Evolutionary conservation across 371 early-diverging fungal genomes (phyloP).

Genomic region (Fennellomyces sp.): DNA sequence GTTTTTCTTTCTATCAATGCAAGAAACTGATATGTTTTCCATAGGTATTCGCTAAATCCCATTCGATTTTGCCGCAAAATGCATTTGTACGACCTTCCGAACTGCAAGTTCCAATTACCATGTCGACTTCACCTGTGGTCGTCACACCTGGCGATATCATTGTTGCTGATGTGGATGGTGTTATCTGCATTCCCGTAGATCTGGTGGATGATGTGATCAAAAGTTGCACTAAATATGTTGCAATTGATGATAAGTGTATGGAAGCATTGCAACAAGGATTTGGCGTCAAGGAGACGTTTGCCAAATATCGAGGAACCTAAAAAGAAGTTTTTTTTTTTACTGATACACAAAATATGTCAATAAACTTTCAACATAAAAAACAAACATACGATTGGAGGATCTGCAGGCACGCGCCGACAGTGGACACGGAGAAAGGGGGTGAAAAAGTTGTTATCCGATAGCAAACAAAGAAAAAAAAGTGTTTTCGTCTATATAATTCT

Average conservation of each 20-base stretch:
- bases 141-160: constrained; percentile 75
- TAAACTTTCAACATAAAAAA: too few relatives aligned
- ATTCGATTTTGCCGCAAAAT: constrained; percentile 72
- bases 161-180: constrained; percentile 82
- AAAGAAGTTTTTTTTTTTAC: neutral
- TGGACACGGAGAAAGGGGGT: neutral
- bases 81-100: constrained; percentile 66
- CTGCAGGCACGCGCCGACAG: neutral
- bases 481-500: too few relatives aligned
- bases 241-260: constrained; percentile 74
- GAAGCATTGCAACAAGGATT: constrained; percentile 63
- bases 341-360: neutral
- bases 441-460: neutral
- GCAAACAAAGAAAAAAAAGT: neutral
- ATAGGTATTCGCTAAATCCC: constrained; percentile 67
- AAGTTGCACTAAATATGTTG: constrained; percentile 55
- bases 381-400: neutral
- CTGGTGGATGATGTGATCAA: constrained; percentile 57
- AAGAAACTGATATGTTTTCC: neutral
- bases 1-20: constrained; percentile 4
- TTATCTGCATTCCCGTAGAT: constrained; percentile 67
- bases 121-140: constrained; percentile 56
- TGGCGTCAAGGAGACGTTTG: constrained; percentile 69
- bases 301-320: constrained; percentile 56
- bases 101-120: constrained; percentile 63